phyloP scores from a whole-genome alignment of 805 yeast genomes.

The Saturnispora gosingensis region DNA sequence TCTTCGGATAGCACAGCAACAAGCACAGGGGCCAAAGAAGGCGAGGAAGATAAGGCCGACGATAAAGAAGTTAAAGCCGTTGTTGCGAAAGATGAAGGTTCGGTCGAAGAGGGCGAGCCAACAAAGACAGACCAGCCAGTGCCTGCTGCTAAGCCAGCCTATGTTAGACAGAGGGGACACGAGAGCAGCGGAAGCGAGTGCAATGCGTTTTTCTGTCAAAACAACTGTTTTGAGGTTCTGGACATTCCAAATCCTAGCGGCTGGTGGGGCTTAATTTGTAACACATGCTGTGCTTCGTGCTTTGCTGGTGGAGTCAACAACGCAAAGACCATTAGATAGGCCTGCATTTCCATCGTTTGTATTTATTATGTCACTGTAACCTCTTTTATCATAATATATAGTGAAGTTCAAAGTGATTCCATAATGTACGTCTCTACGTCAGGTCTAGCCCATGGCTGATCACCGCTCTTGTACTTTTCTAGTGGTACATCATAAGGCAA shows the following conservation, averaged over 20 bases:
- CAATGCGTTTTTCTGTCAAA: conserved; percentile 21
- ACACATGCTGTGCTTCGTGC: conserved; percentile 7
- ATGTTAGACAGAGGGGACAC: conserved; percentile 16
- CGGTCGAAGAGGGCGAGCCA: background rate
- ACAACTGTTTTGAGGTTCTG: conserved; percentile 11
- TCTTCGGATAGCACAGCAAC: background rate
- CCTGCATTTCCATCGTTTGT: background rate
- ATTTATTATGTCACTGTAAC: no score
- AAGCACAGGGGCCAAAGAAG: background rate
- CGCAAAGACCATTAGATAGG: conserved; percentile 2
- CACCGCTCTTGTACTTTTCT: conserved; percentile 28
- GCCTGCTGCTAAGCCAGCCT: conserved; percentile 6
- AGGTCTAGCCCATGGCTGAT: conserved; percentile 41
- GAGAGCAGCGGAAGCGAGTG: conserved; percentile 24
- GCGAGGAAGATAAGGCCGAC: background rate
- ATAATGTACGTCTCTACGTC: conserved; percentile 8
- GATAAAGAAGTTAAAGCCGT: background rate
- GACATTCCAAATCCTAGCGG: conserved; percentile 8
- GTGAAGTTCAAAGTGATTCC: background rate
- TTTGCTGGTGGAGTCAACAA: conserved; percentile 5
- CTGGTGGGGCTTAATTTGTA: background rate
- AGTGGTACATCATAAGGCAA: conserved; percentile 52
- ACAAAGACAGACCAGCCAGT: conserved; percentile 6
- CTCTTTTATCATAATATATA: background rate
- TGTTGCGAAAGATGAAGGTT: background rate